A percentile compares a stretch with the other conserved stretches of the same genome.
Evolutionary conservation across 257 asterid genomes (phyloP).

Genomic region (Solanum pennellii): DNA sequence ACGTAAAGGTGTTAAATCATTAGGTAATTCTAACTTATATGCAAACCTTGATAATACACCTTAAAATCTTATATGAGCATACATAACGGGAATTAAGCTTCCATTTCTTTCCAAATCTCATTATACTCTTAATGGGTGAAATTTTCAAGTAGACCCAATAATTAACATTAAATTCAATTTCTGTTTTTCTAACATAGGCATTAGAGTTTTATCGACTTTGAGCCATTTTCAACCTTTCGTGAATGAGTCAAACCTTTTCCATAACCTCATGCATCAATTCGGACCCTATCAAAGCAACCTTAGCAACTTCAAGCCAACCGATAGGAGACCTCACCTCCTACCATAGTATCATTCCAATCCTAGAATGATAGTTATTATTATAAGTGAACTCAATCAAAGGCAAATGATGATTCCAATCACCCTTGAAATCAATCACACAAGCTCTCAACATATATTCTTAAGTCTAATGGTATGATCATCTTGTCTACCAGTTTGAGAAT

Average conservation of each 20-base stretch:
- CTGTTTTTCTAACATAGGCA: neutral
- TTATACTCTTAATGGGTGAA: neutral
- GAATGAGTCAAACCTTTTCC: neutral
- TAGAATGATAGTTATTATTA: neutral
- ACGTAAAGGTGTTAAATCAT: neutral
- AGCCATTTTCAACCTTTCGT: neutral
- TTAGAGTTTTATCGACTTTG: neutral
- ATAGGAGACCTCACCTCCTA: neutral
- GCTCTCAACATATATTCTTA: neutral
- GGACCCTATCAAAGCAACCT: neutral
- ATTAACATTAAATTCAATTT: neutral
- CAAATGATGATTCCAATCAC: neutral
- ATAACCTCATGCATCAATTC: neutral
- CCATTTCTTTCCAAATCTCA: neutral
- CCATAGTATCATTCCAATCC: neutral
- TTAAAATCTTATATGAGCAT: neutral
- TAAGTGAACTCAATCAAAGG: neutral
- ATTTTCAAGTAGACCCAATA: neutral
- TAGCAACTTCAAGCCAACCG: neutral
- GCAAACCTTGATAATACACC: neutral
- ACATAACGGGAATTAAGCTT: neutral
- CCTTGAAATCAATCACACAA: neutral
- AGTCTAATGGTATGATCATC: no score
- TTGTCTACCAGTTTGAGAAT: neutral
- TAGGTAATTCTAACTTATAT: neutral